A percentile compares a stretch with the other conserved stretches of the same genome.
Evolutionary conservation across 352 stramenopile species (phyloP).

Genomic region (Phytophthora boehmeriae): DNA sequence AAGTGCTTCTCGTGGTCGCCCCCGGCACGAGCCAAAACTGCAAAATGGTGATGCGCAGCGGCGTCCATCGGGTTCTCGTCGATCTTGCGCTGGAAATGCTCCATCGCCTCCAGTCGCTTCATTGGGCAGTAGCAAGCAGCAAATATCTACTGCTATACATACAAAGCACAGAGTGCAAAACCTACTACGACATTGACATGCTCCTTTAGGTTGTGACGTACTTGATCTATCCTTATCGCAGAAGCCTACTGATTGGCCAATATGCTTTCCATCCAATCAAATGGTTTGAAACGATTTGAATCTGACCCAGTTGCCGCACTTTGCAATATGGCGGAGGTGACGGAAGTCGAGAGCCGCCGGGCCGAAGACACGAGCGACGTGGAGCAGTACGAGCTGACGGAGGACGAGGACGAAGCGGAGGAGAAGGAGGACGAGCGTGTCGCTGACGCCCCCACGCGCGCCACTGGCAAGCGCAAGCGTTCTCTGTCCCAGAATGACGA

Average conservation of each 20-base stretch:
- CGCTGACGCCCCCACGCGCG: slow-evolving; percentile 14
- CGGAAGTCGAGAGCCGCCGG: not conserved
- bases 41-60: slow-evolving; percentile 60
- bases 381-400: slow-evolving; percentile 35
- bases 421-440: slow-evolving; percentile 16
- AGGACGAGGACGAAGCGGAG: slow-evolving; percentile 34
- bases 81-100: slow-evolving; percentile 65
- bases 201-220: no score
- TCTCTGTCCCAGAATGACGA: slow-evolving; percentile 58
- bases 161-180: no score
- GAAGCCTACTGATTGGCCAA: no score
- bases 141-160: no score
- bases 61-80: slow-evolving; percentile 60
- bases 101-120: slow-evolving; percentile 61
- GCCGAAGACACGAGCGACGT: slow-evolving; percentile 8
- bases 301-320: no score
- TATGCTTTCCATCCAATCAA: no score
- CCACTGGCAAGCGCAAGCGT: slow-evolving; percentile 67
- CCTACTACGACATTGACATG: no score
- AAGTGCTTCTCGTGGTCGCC: slow-evolving; percentile 48
- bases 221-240: no score
- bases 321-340: not conserved
- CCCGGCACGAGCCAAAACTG: slow-evolving; percentile 56
- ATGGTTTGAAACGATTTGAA: no score
- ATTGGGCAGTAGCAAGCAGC: slow-evolving; percentile 19